phyloP scores from a whole-genome alignment of 345 rosid species.

The Populus davidiana region DNA sequence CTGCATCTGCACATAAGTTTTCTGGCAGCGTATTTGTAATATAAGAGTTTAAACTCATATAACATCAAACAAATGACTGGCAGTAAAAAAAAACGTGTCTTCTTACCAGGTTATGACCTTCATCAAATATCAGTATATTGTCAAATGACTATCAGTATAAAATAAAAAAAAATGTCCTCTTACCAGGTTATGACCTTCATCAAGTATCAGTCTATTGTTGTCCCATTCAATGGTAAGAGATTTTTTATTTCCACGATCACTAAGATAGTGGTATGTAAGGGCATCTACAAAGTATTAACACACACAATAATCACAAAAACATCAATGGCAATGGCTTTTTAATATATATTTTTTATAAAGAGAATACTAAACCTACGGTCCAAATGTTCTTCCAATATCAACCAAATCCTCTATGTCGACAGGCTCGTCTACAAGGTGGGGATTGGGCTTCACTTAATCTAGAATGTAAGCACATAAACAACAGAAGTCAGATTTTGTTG shows the following conservation, averaged over 20 bases:
- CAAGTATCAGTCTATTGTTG: slow-evolving; percentile 71
- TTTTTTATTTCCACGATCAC: slow-evolving; percentile 67
- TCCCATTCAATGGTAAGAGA: slow-evolving; percentile 63
- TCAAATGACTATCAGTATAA: background rate
- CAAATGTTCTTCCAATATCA: slow-evolving; percentile 73
- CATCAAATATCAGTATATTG: no score
- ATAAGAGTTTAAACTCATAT: slow-evolving; percentile 10
- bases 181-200: slow-evolving; percentile 97
- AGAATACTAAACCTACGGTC: no score
- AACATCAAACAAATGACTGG: background rate
- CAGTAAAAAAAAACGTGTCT: background rate
- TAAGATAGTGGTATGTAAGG: slow-evolving; percentile 81
- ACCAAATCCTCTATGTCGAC: slow-evolving; percentile 93
- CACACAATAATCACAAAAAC: slow-evolving; percentile 14
- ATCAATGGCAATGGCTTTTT: background rate
- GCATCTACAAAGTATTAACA: slow-evolving; percentile 53
- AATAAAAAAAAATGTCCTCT: slow-evolving; percentile 20
- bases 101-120: no score
- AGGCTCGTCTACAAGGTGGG: slow-evolving; percentile 81
- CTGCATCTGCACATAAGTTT: slow-evolving; percentile 88
- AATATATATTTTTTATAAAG: no score
- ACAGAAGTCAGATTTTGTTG: background rate
- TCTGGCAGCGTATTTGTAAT: slow-evolving; percentile 51
- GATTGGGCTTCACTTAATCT: slow-evolving; percentile 68
- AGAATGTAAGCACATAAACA: slow-evolving; percentile 24